Evolutionary conservation across 306 rosid species (phyloP), one percentile per base, ranked within the genome.

Genomic region (Canavalia ensiformis): DNA sequence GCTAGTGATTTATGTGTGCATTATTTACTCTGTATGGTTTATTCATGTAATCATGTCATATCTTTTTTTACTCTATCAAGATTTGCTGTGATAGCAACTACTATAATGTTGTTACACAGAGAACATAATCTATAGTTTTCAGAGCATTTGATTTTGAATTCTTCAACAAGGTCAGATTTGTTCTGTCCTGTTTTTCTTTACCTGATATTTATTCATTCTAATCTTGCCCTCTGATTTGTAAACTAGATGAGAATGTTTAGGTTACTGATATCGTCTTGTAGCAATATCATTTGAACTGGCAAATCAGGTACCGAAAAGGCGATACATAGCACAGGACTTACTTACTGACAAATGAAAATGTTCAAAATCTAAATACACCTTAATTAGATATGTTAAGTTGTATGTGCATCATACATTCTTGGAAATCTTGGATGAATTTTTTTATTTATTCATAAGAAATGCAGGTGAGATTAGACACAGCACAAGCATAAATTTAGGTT

Each of bases 221-320:
- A 1, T 13, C 47, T 74, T 2, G 6, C 3, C 35, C 10, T 74
- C 28, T 55, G 29, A 56, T 41, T 55, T 72, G 0, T 8, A 25
- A 54, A 39, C 39, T n/a, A 54, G 69, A 57, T 68, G 13, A 68
- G 54, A 50, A 13, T 72, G 30, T 49, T 71, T 46, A 34, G 71
- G 57, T 79, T 35, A 45, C 9, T 41, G 54, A 6, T 56, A 4
- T 9, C 58, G 12, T 39, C 18, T 18, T 39, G 62, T 33, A 9
- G 51, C 70, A 69, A 45, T 6, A 25, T 47, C 29, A 68, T 58
- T 5, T 44, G 76, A 68, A 33, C 45, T 74, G 54, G n/a, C 34
- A 45, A 18, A 18, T 18, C 25, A 18, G 25, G 25, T 18, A 18
- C 25, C 56, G 4, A 6, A 10, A 28, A 9, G 25, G 13, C 63